These are phyloP conservation scores for Gypsophila paniculata DNA, from an alignment of 179 eudicot species.

Conservation along the genomic window DNA sequence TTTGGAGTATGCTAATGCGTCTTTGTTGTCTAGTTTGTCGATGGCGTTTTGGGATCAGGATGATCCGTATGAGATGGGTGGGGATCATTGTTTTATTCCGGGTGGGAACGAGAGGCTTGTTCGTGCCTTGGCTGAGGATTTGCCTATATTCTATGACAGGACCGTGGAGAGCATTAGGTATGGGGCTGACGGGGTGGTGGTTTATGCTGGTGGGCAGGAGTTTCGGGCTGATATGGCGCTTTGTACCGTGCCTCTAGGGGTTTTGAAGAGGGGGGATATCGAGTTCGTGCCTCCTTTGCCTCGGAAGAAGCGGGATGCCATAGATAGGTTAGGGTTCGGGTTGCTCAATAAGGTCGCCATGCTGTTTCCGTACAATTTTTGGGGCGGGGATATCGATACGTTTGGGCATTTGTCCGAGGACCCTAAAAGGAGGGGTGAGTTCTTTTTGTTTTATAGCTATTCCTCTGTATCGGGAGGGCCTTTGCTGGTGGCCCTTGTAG, in stretches of 20 bases:
- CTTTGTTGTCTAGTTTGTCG: conserved; percentile 70
- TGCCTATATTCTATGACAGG: conserved; percentile 64
- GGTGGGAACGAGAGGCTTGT: conserved; percentile 92
- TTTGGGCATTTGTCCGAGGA: conserved; percentile 87
- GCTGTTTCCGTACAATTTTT: conserved; percentile 85
- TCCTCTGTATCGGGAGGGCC: conserved; percentile 96
- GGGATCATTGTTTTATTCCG: conserved; percentile 95
- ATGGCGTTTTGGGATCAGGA: conserved; percentile 99
- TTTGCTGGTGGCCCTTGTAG: conserved; percentile 87
- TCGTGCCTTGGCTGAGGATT: conserved; percentile 73
- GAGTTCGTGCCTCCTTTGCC: conserved; percentile 88
- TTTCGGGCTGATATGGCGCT: conserved; percentile 86
- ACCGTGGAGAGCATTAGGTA: conserved; percentile 62
- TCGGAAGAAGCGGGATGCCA: conserved; percentile 69
- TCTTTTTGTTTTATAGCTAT: conserved; percentile 89
- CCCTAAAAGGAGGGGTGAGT: conserved; percentile 80
- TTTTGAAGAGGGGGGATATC: conserved; percentile 67
- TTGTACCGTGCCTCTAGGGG: conserved; percentile 84
- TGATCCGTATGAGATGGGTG: conserved; percentile 97
- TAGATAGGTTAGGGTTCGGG: conserved; percentile 84
- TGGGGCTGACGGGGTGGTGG: conserved; percentile 80
- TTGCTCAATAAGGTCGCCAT: conserved; percentile 92
- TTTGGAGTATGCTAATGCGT: conserved; percentile 90
- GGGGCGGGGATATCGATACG: conserved; percentile 95
- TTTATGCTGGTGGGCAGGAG: conserved; percentile 67